A percentile compares a stretch with the other conserved stretches of the same genome.
phyloP scores from a whole-genome alignment of 495 filamentous ascomycete genomes.

The Bombardia bombarda region DNA sequence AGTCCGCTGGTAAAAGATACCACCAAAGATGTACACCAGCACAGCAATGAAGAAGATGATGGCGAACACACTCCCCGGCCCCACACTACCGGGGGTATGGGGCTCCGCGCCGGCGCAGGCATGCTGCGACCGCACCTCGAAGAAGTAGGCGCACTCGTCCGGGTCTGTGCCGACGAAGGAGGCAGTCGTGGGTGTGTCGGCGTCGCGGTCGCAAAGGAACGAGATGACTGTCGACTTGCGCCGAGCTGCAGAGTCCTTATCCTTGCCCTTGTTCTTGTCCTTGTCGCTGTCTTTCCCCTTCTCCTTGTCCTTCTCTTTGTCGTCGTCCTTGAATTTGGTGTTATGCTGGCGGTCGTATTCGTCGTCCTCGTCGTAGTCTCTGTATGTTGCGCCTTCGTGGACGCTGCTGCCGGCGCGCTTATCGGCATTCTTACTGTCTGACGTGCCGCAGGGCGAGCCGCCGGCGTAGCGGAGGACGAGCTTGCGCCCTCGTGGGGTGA shows the following conservation, averaged over 20 bases:
- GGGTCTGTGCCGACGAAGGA: constrained; percentile 78
- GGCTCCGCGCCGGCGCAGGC: constrained; percentile 63
- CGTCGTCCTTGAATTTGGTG: constrained; percentile 4
- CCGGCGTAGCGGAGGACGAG: constrained; percentile 86
- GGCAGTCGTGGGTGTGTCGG: constrained; percentile 46
- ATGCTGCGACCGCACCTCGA: constrained; percentile 81
- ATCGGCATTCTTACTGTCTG: constrained; percentile 16
- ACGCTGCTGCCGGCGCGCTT: constrained; percentile 15
- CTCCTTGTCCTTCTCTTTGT: constrained; percentile 24
- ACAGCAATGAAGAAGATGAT: constrained; percentile 82
- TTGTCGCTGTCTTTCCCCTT: constrained; percentile 32
- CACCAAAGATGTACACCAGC: constrained; percentile 82
- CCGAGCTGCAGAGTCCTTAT: constrained; percentile 38
- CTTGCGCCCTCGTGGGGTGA: constrained; percentile 78
- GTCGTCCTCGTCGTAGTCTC: constrained; percentile 28
- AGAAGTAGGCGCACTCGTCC: constrained; percentile 93
- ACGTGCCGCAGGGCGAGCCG: constrained; percentile 68
- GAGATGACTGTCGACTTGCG: constrained; percentile 85
- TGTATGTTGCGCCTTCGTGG: constrained; percentile 28
- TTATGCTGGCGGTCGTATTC: constrained; percentile 4
- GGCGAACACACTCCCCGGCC: constrained; percentile 83
- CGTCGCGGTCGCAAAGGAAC: constrained; percentile 84
- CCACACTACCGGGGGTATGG: constrained; percentile 59
- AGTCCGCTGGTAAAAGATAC: constrained; percentile 89
- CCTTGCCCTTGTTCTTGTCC: constrained; percentile 20